A percentile compares a stretch with the other conserved stretches of the same genome.
These are phyloP conservation scores for Stemphylium vesicarium DNA, from an alignment of 2,329 filamentous ascomycete species.

Conservation along the genomic window DNA sequence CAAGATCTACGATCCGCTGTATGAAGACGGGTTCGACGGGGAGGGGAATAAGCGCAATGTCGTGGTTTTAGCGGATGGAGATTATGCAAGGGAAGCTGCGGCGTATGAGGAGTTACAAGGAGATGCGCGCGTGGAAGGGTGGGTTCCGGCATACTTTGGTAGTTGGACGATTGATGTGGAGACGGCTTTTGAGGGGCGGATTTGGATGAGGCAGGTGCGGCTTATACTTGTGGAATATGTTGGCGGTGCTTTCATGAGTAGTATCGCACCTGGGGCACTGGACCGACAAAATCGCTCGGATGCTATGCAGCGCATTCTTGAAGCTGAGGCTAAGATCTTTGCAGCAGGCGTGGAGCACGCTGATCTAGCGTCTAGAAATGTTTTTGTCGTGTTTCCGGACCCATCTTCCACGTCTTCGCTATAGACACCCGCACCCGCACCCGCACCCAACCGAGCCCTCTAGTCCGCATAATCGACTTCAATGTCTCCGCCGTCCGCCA, in stretches of 20 bases:
- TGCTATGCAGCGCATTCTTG: neutral
- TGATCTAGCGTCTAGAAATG: constrained; percentile 15
- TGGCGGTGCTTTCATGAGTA: neutral
- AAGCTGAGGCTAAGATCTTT: constrained; percentile 5
- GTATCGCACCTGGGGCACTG: neutral
- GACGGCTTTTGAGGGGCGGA: too few relatives aligned
- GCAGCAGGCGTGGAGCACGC: constrained; percentile 7
- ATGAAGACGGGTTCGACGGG: neutral
- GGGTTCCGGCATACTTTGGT: neutral
- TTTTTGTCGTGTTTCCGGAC: constrained; percentile 1
- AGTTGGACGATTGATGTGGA: constrained; percentile 4
- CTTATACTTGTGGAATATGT: constrained; percentile 9
- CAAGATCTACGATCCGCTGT: constrained; percentile 16
- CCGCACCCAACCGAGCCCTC: neutral
- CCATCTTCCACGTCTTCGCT: neutral
- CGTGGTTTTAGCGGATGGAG: constrained; percentile 1
- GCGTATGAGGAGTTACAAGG: constrained; percentile 1
- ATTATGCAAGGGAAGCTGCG: constrained; percentile 8
- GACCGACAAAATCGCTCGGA: neutral
- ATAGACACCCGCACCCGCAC: too few relatives aligned
- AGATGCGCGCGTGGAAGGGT: neutral
- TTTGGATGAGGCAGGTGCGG: constrained; percentile 1
- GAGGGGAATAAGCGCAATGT: constrained; percentile 6
- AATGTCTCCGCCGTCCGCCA: neutral
- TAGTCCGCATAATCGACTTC: constrained; percentile 7